These are phyloP conservation scores for Ambrosia trifida DNA, from an alignment of 129 eudicot genomes.

Conservation along the genomic window DNA sequence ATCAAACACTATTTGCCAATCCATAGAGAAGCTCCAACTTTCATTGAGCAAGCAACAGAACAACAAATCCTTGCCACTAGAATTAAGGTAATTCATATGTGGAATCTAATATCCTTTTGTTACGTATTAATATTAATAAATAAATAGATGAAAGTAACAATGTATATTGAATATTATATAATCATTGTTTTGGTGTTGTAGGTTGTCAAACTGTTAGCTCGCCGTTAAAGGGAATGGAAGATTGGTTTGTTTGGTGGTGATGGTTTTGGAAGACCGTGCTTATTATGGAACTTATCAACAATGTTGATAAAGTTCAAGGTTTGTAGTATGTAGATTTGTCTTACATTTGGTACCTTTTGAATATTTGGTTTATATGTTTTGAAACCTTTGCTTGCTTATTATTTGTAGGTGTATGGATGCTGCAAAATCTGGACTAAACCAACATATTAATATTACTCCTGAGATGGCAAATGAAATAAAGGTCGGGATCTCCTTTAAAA, in stretches of 20 bases:
- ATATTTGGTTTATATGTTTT: not conserved
- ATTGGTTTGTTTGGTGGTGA: constrained; percentile 93
- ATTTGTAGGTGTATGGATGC: constrained; percentile 90
- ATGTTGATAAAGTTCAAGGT: constrained; percentile 94
- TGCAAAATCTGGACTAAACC: constrained; percentile 89
- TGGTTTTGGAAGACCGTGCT: constrained; percentile 94
- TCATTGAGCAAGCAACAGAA: constrained; percentile 84
- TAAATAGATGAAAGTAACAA: not conserved
- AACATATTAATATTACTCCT: constrained; percentile 80
- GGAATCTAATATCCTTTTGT: not conserved
- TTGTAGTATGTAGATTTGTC: not conserved
- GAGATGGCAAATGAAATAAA: constrained; percentile 94
- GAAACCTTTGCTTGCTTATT: not conserved
- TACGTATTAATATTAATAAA: not conserved
- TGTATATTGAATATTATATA: not conserved
- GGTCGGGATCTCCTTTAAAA: constrained; percentile 40
- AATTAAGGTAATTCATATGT: constrained; percentile 50
- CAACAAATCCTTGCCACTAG: constrained; percentile 84
- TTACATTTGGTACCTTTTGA: not conserved
- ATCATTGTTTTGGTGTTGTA: constrained; percentile 4
- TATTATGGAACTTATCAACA: constrained; percentile 88
- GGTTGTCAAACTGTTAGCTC: constrained; percentile 92
- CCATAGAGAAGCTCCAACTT: constrained; percentile 83
- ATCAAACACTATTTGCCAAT: constrained; percentile 76
- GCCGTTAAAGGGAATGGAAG: constrained; percentile 84